A percentile compares a stretch with the other conserved stretches of the same genome.
These are phyloP conservation scores for Aspergillus felis DNA, from an alignment of 2,329 filamentous ascomycete genomes.

Conservation along the genomic window DNA sequence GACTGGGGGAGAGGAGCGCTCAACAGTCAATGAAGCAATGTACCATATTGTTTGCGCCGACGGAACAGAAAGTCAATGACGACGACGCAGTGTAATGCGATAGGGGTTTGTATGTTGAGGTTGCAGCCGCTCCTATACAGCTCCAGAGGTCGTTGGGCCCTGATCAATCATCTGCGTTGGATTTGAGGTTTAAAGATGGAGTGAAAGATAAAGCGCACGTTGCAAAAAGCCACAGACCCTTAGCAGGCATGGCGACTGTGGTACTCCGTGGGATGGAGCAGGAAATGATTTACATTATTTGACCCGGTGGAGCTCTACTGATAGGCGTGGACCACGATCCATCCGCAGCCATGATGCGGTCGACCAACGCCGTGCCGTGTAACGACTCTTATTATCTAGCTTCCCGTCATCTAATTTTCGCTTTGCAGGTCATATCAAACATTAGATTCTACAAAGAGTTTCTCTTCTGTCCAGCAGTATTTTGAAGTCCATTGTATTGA, in stretches of 20 bases:
- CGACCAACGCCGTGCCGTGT: neutral
- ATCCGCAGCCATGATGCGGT: neutral
- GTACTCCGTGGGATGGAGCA: neutral
- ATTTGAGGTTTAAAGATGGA: neutral
- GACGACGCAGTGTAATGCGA: slow-evolving; percentile 7
- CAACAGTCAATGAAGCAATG: slow-evolving; percentile 7
- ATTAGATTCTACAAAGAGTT: neutral
- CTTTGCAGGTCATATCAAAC: neutral
- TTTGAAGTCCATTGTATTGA: neutral
- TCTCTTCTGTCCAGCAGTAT: neutral
- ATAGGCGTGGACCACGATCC: too few relatives aligned
- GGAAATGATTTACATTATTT: slow-evolving; percentile 10
- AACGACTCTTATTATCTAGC: neutral
- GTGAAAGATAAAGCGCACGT: slow-evolving; percentile 3
- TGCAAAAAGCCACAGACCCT: slow-evolving; percentile 8
- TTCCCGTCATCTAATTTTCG: neutral
- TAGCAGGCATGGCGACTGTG: neutral
- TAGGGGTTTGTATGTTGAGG: neutral
- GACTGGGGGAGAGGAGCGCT: neutral
- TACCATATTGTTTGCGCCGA: slow-evolving; percentile 7
- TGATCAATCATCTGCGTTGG: neutral
- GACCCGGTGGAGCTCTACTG: slow-evolving; percentile 3
- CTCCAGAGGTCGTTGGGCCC: neutral
- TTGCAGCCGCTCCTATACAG: neutral
- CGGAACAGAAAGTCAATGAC: slow-evolving; percentile 2